These are phyloP conservation scores for Bipolaris bicolor DNA, from an alignment of 2,329 filamentous ascomycete genomes.

Conservation along the genomic window DNA sequence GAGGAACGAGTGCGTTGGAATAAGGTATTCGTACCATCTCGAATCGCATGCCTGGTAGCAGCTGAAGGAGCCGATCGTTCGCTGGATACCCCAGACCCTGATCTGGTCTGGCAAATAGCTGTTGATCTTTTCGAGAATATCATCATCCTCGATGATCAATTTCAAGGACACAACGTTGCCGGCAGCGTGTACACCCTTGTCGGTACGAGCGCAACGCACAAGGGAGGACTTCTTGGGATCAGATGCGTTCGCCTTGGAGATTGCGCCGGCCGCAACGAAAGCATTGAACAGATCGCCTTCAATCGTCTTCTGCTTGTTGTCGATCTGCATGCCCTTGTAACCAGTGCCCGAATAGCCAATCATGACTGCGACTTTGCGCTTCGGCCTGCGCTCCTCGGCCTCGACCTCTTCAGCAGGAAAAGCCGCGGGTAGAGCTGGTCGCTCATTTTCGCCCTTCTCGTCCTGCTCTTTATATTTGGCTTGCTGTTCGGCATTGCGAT, in stretches of 20 bases:
- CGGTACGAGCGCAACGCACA: conserved; percentile 90
- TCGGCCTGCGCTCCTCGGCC: conserved; percentile 83
- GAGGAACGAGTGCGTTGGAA: conserved; percentile 90
- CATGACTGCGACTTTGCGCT: conserved; percentile 94
- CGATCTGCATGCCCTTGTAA: conserved; percentile 96
- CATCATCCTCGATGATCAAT: conserved; percentile 88
- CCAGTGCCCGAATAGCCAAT: conserved; percentile 95
- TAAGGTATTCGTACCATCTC: conserved; percentile 94
- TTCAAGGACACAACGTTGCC: conserved; percentile 96
- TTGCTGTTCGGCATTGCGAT: conserved; percentile 52
- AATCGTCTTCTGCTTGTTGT: conserved; percentile 80
- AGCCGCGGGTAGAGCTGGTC: conserved; percentile 61
- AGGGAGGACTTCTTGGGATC: conserved; percentile 96
- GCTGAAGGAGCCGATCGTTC: conserved; percentile 89
- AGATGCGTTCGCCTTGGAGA: conserved; percentile 94
- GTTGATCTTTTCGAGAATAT: conserved; percentile 92
- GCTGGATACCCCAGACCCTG: conserved; percentile 89
- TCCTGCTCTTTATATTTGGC: conserved; percentile 47
- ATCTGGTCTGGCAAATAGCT: conserved; percentile 84
- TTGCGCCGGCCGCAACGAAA: conserved; percentile 87
- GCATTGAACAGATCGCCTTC: conserved; percentile 94
- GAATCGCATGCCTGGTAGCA: conserved; percentile 96
- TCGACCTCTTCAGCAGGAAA: conserved; percentile 84
- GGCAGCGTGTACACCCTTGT: conserved; percentile 96
- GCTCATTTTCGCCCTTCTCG: conserved; percentile 43